A percentile compares a stretch with the other conserved stretches of the same genome.
These are phyloP conservation scores for Suillus variegatus DNA, from an alignment of 768 basidiomycete genomes.

Conservation along the genomic window DNA sequence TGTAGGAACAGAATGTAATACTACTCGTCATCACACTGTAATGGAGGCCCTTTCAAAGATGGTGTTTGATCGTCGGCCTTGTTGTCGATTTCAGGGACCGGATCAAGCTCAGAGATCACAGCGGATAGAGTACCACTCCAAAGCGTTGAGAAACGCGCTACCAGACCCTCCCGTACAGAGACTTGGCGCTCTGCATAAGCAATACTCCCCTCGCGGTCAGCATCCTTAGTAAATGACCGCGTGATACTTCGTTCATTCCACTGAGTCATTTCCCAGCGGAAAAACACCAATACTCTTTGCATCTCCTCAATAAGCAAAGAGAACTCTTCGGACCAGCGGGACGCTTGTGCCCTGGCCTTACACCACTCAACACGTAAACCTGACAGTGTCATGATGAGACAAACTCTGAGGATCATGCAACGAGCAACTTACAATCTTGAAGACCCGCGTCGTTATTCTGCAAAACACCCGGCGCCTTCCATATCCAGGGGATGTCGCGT, in stretches of 20 bases:
- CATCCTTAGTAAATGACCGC: background rate
- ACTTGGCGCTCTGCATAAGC: background rate
- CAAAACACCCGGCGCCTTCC: background rate
- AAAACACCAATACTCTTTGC: conserved; percentile 10
- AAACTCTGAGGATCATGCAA: background rate
- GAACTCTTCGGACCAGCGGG: conserved; percentile 12
- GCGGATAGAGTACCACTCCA: background rate
- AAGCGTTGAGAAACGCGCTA: background rate
- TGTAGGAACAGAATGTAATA: background rate
- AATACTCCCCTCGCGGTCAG: background rate
- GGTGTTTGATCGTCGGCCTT: no score
- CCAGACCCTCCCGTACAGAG: background rate
- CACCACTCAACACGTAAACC: background rate
- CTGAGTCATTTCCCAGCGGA: background rate
- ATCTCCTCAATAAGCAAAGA: conserved; percentile 12
- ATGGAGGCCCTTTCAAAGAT: no score
- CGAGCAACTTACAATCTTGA: background rate
- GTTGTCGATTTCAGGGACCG: background rate
- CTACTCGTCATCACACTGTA: no score
- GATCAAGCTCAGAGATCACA: background rate
- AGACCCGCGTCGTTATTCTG: background rate
- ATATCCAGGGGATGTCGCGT: background rate
- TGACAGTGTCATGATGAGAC: background rate
- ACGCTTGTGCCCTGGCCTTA: conserved; percentile 9
- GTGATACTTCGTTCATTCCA: background rate